Conservation (phyloP, 176 grass and related monocot species). For the barley (Hordeum vulgare) region MorexV3_pseudomolecules_assembly NC_058520.1:54665254-54665753, state of each 20-base stretch:
- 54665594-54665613: conserved; percentile 63
- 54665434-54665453: background rate
- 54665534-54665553: conserved; percentile 65
- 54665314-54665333: conserved; percentile 76
- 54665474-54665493: background rate
- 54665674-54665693: conserved; percentile 9
- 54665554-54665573: conserved; percentile 93
- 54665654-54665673: conserved; percentile 41
- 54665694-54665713: conserved; percentile 48
- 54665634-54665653: conserved; percentile 37
- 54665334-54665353: conserved; percentile 60
- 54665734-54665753: conserved; percentile 46
- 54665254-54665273: conserved; percentile 63
- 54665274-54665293: conserved; percentile 80
- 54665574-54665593: conserved; percentile 63
- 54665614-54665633: conserved; percentile 50
- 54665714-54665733: conserved; percentile 40
- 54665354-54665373: conserved; percentile 60
- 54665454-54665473: background rate
- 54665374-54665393: conserved; percentile 82
- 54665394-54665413: conserved; percentile 54
- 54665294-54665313: conserved; percentile 66
- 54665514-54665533: conserved; percentile 82
- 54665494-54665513: conserved; percentile 47
- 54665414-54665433: background rate